phyloP scores from a whole-genome alignment of 441 rosid genomes.

The Euphorbia celastroides region DNA sequence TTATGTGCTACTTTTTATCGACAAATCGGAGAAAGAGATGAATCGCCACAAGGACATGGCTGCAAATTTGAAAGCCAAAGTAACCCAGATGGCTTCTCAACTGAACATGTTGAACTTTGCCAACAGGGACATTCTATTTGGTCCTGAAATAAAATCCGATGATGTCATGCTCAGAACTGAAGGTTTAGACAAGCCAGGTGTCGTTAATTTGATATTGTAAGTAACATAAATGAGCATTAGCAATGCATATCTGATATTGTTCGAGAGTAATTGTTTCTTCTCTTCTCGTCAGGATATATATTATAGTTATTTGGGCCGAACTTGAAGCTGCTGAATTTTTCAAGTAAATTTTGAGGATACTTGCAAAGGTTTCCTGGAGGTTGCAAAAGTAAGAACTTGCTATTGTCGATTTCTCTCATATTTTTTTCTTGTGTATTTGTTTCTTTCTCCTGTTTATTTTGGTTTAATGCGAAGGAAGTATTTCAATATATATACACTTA shows the following conservation, averaged over 20 bases:
- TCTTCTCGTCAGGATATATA: no score
- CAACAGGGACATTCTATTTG: conserved; percentile 79
- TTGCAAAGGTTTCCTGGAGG: conserved; percentile 98
- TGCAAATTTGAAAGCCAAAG: conserved; percentile 63
- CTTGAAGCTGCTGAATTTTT: conserved; percentile 15
- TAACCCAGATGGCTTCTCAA: conserved; percentile 70
- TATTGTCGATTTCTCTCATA: conserved; percentile 4
- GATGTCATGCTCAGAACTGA: conserved; percentile 57
- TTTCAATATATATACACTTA: no score
- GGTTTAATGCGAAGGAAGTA: no score
- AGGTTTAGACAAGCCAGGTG: conserved; percentile 79
- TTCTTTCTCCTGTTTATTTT: conserved; percentile 3
- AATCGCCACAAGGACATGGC: conserved; percentile 83
- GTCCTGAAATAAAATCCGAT: conserved; percentile 64
- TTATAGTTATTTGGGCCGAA: not conserved
- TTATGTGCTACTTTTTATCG: conserved; percentile 10
- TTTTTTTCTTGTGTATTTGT: not conserved
- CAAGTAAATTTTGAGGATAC: conserved; percentile 99
- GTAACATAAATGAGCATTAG: not conserved
- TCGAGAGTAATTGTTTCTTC: no score
- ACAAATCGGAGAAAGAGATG: conserved; percentile 92
- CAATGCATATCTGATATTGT: not conserved
- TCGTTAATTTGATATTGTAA: conserved; percentile 62
- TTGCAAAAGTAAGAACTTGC: conserved; percentile 67
- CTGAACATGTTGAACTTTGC: conserved; percentile 89